phyloP scores from a whole-genome alignment of 305 asterid genomes.

The Fraxinus ornus region DNA sequence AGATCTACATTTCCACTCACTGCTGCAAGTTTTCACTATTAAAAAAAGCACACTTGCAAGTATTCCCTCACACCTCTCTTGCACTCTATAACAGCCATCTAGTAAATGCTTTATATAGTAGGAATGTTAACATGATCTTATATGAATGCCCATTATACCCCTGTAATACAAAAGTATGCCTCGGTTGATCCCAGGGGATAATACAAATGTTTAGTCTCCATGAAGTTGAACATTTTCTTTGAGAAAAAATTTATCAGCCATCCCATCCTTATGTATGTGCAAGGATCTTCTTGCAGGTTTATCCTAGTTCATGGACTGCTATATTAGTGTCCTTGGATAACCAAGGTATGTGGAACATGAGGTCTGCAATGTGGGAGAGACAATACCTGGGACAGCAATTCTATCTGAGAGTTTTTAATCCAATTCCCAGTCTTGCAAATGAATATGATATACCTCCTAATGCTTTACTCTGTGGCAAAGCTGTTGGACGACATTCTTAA shows the following conservation, averaged over 20 bases:
- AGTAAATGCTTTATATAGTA: background rate
- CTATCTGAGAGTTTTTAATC: conserved; percentile 71
- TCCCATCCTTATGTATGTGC: background rate
- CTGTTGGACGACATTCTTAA: conserved; percentile 52
- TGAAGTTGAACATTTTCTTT: background rate
- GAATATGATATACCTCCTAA: conserved; percentile 71
- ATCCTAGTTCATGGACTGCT: conserved; percentile 81
- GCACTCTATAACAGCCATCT: background rate
- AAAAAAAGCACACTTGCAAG: background rate
- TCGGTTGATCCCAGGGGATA: background rate
- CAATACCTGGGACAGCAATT: conserved; percentile 88
- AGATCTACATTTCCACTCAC: background rate
- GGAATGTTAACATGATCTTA: background rate
- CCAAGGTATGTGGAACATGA: conserved; percentile 96
- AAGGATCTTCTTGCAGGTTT: conserved; percentile 49
- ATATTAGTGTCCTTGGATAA: conserved; percentile 81
- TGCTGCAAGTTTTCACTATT: background rate
- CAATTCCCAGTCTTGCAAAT: conserved; percentile 47
- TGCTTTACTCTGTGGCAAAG: conserved; percentile 82
- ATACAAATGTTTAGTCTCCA: background rate
- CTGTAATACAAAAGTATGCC: background rate
- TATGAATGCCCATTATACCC: background rate
- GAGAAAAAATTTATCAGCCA: background rate
- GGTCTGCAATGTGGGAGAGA: conserved; percentile 90
- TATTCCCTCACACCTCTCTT: background rate